These are phyloP conservation scores for Pascua sp. DNA, from an alignment of 1,284 basidiomycete species.

Conservation along the genomic window DNA sequence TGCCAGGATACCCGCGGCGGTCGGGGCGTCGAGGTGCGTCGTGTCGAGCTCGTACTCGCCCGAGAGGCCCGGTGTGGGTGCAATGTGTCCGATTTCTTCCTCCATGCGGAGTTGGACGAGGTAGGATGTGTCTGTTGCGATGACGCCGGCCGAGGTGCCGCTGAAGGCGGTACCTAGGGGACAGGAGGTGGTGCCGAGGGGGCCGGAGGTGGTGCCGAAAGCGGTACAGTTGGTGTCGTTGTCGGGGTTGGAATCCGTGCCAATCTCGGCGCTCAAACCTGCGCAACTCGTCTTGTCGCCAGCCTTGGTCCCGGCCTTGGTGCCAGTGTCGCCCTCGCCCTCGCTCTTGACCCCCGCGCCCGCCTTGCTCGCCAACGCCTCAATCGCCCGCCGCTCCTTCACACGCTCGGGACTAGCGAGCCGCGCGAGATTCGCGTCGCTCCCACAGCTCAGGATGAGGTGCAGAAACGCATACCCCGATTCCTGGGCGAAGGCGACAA, in stretches of 20 bases:
- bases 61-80: conserved; percentile 16
- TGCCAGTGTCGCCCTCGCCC: no score
- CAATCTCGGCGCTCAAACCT: no score
- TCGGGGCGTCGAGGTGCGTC: conserved; percentile 14
- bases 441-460: conserved; percentile 25
- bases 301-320: no score
- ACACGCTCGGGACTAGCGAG: conserved; percentile 3
- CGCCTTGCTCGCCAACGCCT: no score
- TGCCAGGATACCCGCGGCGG: conserved; percentile 23
- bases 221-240: no score
- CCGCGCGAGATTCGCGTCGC: conserved; percentile 19
- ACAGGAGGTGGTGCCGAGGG: not conserved
- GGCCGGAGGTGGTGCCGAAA: no score
- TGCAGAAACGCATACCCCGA: conserved; percentile 24
- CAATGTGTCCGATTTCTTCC: conserved; percentile 30
- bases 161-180: not conserved
- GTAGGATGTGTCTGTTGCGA: conserved; percentile 10
- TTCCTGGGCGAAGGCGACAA: conserved; percentile 8
- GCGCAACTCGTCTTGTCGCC: no score
- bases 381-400: not conserved
- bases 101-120: conserved; percentile 33
- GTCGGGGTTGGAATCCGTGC: no score
- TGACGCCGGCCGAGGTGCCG: not conserved
- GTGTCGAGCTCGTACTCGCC: conserved; percentile 38
- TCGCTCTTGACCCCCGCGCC: no score